phyloP scores from a whole-genome alignment of 2,329 filamentous ascomycete species.

The Nemania sp. region DNA sequence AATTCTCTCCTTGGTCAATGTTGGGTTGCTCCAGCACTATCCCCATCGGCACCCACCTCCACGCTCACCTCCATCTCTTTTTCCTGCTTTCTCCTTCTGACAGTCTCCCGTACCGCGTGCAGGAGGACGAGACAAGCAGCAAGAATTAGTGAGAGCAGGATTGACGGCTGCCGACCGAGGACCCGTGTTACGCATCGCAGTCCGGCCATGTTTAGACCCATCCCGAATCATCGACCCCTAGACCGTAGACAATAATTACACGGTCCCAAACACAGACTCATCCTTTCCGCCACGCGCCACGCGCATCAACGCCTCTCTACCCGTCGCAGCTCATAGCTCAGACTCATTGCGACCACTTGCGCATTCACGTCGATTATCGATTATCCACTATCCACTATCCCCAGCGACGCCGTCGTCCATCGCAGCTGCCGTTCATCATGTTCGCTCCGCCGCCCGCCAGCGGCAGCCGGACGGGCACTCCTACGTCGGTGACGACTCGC shows the following conservation, averaged over 20 bases:
- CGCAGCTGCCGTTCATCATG: constrained; percentile 47
- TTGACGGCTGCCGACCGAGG: neutral
- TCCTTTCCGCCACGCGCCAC: constrained; percentile 10
- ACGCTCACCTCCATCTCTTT: constrained; percentile 13
- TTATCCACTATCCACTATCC: constrained; percentile 21
- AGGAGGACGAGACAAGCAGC: neutral
- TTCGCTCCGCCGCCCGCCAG: constrained; percentile 60
- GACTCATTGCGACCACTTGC: constrained; percentile 7
- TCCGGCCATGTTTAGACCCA: constrained; percentile 31
- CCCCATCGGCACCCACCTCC: constrained; percentile 17
- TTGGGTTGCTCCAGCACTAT: constrained; percentile 28
- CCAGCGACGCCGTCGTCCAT: constrained; percentile 11
- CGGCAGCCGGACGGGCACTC: constrained; percentile 43
- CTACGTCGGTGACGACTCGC: constrained; percentile 55
- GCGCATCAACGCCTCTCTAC: constrained; percentile 7
- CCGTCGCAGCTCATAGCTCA: too few relatives aligned
- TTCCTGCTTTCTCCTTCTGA: constrained; percentile 17
- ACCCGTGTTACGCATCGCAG: constrained; percentile 2
- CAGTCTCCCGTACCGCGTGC: constrained; percentile 15
- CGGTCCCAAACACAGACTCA: neutral
- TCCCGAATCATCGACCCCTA: constrained; percentile 32
- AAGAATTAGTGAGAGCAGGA: neutral
- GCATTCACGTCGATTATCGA: neutral
- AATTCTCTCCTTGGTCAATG: constrained; percentile 31
- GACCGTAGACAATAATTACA: constrained; percentile 20